Evolutionary conservation across 78 protist genomes (phyloP), one percentile per base, ranked within the genome.

Genomic region (Speleostelium caveatum): DNA sequence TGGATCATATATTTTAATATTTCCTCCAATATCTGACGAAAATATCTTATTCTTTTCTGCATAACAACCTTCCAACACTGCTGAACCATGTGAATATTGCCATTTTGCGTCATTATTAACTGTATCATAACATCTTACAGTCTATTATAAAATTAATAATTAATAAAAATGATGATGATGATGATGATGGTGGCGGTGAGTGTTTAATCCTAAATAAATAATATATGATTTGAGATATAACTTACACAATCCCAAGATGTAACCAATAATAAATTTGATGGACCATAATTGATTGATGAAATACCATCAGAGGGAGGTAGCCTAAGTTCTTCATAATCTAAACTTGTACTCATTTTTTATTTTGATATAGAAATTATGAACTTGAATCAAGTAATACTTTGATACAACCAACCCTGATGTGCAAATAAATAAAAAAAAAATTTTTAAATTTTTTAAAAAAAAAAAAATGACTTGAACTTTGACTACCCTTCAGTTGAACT

Each of bases 181-280:
- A n/a, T n/a, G n/a, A n/a, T n/a, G n/a, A n/a, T n/a, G n/a, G n/a
- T n/a, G n/a, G n/a, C n/a, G n/a, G n/a, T n/a, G n/a, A n/a, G n/a
- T n/a, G n/a, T n/a, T n/a, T 26, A 51, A 33, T 17, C 3, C n/a
- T n/a, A n/a, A n/a, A n/a, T n/a, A n/a, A n/a, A n/a, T n/a, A n/a
- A n/a, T n/a, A n/a, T 7, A 21, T 63, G 36, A 26, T 28, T 26
- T 17, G 3, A 39, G n/a, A 32, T 41, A 36, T 35, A 19, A 62
- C 87, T 45, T 66, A 89, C 94, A 39, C 41, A 60, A 72, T 90
- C 94, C 94, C 94, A 90, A 30, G 89, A 78, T 8, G 94, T 73
- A n/a, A 66, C 94, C 51, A 90, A 63, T 24, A 90, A 36, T 39
- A 41, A 39, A 21, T 30, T 69, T 16, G 86, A 39, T 26, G 45